phyloP scores from a whole-genome alignment of 805 yeast genomes.

The Brettanomyces nanus region DNA sequence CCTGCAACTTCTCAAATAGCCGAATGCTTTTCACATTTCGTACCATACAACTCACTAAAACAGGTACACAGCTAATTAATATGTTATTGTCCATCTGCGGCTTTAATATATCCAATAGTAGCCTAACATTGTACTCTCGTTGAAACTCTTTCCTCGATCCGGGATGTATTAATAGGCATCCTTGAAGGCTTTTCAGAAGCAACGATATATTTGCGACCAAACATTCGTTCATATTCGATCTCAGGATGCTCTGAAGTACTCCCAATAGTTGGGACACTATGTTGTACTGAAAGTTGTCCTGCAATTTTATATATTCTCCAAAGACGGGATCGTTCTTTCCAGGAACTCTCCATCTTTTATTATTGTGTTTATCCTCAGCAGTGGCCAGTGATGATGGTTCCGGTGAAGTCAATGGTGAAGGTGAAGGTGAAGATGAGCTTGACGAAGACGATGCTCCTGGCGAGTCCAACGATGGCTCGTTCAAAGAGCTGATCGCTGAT shows the following conservation, averaged over 20 bases:
- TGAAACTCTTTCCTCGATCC: conserved; percentile 42
- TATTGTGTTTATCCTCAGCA: no score
- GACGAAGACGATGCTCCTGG: conserved; percentile 4
- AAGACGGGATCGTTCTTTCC: conserved; percentile 18
- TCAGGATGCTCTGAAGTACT: neutral
- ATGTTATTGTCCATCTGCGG: conserved; percentile 15
- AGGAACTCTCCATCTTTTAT: conserved; percentile 24
- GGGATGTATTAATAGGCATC: conserved; percentile 52
- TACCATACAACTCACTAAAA: conserved; percentile 50
- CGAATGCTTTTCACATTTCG: conserved; percentile 50
- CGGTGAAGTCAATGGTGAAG: neutral
- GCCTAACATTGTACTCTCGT: conserved; percentile 31
- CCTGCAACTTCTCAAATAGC: conserved; percentile 47
- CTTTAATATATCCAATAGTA: conserved; percentile 22
- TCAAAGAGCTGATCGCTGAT: no score
- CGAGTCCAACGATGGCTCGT: no score
- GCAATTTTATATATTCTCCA: conserved; percentile 36
- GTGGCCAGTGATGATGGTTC: neutral
- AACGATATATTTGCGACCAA: conserved; percentile 4
- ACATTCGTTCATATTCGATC: neutral
- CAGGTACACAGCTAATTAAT: conserved; percentile 37
- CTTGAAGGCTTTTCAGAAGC: conserved; percentile 41
- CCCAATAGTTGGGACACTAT: conserved; percentile 25
- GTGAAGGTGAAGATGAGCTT: neutral
- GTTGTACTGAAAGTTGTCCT: conserved; percentile 47